Evolutionary conservation across 1,139 yeast species (phyloP), one percentile per base, ranked within the genome.

Genomic region (Blastobotrys elegans): DNA sequence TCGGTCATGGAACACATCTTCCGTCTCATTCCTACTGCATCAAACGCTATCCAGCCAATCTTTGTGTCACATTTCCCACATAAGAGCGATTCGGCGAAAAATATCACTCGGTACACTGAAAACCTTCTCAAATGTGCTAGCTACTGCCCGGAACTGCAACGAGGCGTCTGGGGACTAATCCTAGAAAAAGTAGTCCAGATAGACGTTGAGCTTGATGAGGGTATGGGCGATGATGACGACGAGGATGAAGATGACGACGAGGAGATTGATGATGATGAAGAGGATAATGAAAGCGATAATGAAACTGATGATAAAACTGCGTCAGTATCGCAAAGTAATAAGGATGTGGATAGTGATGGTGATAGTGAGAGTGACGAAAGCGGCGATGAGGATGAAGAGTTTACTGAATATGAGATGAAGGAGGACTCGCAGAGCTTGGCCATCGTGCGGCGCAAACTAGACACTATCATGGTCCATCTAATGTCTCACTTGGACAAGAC

Each of bases 121-220:
- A 89, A 90, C 61, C 63, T 87, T 44, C 68, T 90, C 46, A 62
- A 64, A 31, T 65, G 86, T 34, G 69, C 81, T 26, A 71, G 73
- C 10, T 90, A 90, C 63, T 85, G 92, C 55, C 79, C 81, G 4
- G 96, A 88, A 57, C 70, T 88, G 53, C 60, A 59, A 42, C 76
- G 77, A 55, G 79, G 80, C 47, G 74, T 86, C 6, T 90, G 97
- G 97, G 83, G 84, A 26, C 67, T 87, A 50, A 73, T 90, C 20
- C 71, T 88, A 39, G 96, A 90, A 64, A 78, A 81, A 54, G 76
- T 87, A 48, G 88, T 92, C 52, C 86, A 88, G 56, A 72, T 92
- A 40, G 98, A 92, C 66, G 96, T 90, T n/a, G 97, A 89, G 65
- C 72, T 90, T 51, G 96, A 88, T 61, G 89, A 87, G 59, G 95